A percentile compares a stretch with the other conserved stretches of the same genome.
These are phyloP conservation scores for Kentomonas sorsogonicus DNA, from an alignment of 208 protist genomes.

Conservation along the genomic window DNA sequence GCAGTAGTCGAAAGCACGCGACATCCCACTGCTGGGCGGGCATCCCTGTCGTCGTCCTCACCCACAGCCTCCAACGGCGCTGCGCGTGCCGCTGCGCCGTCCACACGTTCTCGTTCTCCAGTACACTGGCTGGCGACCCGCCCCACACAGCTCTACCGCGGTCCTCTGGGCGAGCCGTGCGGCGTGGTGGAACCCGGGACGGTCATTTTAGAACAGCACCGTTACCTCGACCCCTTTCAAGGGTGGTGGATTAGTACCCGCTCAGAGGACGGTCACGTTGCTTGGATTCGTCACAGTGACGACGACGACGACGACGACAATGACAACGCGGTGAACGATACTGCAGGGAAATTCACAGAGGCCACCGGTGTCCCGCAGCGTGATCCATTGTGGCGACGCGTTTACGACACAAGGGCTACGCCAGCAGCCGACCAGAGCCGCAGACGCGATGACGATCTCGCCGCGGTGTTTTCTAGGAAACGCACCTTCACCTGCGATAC, in stretches of 20 bases:
- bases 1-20: too few species aligned
- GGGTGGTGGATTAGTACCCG: constrained; percentile 61
- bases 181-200: constrained; percentile 34
- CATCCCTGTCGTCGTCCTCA: too few species aligned
- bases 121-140: constrained; percentile 51
- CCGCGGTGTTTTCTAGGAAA: too few species aligned
- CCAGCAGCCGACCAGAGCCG: background rate
- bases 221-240: constrained; percentile 59
- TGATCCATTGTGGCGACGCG: constrained; percentile 21
- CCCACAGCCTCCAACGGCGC: too few species aligned
- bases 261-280: constrained; percentile 29
- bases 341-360: background rate
- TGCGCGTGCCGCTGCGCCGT: background rate
- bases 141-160: constrained; percentile 37
- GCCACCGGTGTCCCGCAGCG: background rate
- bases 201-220: constrained; percentile 49
- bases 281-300: constrained; percentile 29
- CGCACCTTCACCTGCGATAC: too few species aligned
- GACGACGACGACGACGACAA: background rate
- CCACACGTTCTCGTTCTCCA: constrained; percentile 12
- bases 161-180: constrained; percentile 58
- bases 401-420: constrained; percentile 28
- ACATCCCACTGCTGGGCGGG: too few species aligned
- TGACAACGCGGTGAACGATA: background rate
- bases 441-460: background rate